These are phyloP conservation scores for Aechmea fasciata DNA, from an alignment of 176 grass and related monocot genomes.

Conservation along the genomic window DNA sequence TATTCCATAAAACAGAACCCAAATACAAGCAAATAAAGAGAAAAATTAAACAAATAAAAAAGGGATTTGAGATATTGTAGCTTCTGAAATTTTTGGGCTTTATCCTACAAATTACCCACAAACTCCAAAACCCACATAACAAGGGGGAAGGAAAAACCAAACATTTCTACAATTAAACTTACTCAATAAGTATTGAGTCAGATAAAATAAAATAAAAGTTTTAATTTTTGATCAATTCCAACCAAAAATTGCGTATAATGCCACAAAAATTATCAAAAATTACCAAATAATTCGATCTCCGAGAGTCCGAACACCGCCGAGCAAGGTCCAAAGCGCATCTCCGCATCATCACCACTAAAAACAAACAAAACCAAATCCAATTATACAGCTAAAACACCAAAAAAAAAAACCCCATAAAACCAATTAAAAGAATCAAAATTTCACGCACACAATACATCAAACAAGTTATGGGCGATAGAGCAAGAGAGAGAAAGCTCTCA, in stretches of 20 bases:
- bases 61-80: neutral
- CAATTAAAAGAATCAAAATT: neutral
- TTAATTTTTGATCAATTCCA: neutral
- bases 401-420: neutral
- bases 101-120: no score
- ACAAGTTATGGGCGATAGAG: neutral
- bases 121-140: no score
- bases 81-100: neutral
- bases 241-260: neutral
- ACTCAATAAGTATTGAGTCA: no score
- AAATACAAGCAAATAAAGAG: neutral
- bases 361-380: neutral
- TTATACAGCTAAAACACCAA: neutral
- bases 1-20: neutral
- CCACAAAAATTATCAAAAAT: conserved; percentile 3
- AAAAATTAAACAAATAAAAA: neutral
- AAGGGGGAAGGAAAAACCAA: no score
- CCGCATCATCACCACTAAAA: conserved; percentile 3
- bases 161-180: no score
- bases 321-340: neutral
- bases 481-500: neutral
- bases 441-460: conserved; percentile 1
- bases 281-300: conserved; percentile 1
- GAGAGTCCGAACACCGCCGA: neutral
- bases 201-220: neutral